These are phyloP conservation scores for Chrysanthemum lavandulifolium DNA, from an alignment of 129 eudicot species.

Conservation along the genomic window DNA sequence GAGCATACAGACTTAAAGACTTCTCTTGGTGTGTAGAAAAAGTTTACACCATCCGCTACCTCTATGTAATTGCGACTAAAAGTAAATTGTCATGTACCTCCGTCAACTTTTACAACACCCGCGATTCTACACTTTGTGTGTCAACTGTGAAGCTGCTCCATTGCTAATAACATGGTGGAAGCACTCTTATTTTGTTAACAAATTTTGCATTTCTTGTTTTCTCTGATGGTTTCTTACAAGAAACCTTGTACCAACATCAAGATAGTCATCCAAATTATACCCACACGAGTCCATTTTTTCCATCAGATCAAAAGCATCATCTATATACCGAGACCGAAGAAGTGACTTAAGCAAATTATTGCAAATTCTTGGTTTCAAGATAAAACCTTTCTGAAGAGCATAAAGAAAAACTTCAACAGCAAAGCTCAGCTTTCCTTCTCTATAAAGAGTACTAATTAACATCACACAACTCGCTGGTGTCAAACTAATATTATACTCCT, in stretches of 20 bases:
- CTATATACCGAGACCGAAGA: slow-evolving; percentile 30
- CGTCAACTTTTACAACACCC: slow-evolving; percentile 29
- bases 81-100: slow-evolving; percentile 24
- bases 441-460: slow-evolving; percentile 53
- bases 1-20: slow-evolving; percentile 16
- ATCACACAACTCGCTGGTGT: slow-evolving; percentile 73
- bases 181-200: slow-evolving; percentile 16
- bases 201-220: slow-evolving; percentile 13
- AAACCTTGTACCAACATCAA: slow-evolving; percentile 38
- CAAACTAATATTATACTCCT: slow-evolving; percentile 40
- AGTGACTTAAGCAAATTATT: slow-evolving; percentile 47
- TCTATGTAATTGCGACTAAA: slow-evolving; percentile 23
- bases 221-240: slow-evolving; percentile 21
- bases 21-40: slow-evolving; percentile 7
- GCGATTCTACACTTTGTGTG: neutral
- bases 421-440: slow-evolving; percentile 37
- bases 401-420: slow-evolving; percentile 56
- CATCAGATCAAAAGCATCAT: slow-evolving; percentile 49
- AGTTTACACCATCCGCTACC: slow-evolving; percentile 18
- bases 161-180: neutral
- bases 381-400: slow-evolving; percentile 50
- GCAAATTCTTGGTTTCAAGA: slow-evolving; percentile 56
- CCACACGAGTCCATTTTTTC: slow-evolving; percentile 59
- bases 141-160: neutral
- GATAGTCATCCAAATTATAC: slow-evolving; percentile 52